Base-by-base conservation (phyloP, 306 rosid species). In the Corylus americana region DNA sequence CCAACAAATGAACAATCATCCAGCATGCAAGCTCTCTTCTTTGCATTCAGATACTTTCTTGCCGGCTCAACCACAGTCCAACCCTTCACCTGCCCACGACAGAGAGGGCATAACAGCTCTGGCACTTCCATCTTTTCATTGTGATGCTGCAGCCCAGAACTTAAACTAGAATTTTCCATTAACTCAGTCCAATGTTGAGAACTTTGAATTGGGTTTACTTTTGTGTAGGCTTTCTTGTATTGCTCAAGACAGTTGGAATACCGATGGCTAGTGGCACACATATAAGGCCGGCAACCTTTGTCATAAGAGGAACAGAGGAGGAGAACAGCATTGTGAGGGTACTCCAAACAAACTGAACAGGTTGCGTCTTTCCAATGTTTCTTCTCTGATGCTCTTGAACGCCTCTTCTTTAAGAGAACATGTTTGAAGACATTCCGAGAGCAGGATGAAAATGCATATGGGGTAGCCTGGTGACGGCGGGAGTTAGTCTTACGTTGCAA, bases 1-100 rank as follows among this genome's bases (percentile, higher is more conserved):
- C 98, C 99, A 8, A 81, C 81, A 85, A 88, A 96, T 68, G 96
- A 77, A 88, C 99, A 95, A 57, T 85, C 93, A 68, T 95, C 97
- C 79, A 87, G 94, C 96, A 90, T 86, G 81, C 99, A 96, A 77
- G 84, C 83, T 87, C 99, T 93, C 89, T 93, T 96, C 94, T 91
- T 96, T 58, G 89, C 78, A 85, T 96, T 90, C 67, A 91, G 89
- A 89, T 88, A 87, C 83, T 90, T 85, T 63, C 98, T 82, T 35
- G 96, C 99, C 3, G 85, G 93, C 54, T 93, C 97, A 83, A 96
- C 97, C 82, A 96, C 96, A 11, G 99, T 91, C 98, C 99, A 96
- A 29, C 99, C 99, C 83, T 96, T 96, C 74, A 96, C 98, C 85
- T 90, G 94, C 64, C 92, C 91, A 64, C 98, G 92, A 79, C 99